phyloP scores from a whole-genome alignment of 1,284 basidiomycete species.

The Spongispora temasekensis region DNA sequence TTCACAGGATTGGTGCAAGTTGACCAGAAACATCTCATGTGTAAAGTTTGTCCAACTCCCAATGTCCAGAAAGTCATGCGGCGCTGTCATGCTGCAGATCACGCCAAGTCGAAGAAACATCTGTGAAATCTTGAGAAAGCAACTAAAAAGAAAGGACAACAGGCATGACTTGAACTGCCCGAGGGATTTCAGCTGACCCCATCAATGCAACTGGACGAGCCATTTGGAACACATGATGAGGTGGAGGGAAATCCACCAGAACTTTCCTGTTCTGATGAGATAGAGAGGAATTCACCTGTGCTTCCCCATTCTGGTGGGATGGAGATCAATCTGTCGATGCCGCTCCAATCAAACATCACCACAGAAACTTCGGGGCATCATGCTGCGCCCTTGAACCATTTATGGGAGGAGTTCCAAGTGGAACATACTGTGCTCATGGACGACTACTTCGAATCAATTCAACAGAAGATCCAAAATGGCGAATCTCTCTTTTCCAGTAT shows the following conservation, averaged over 20 bases:
- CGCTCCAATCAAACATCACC: background rate
- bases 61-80: background rate
- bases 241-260: background rate
- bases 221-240: too few relatives aligned
- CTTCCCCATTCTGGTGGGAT: too few relatives aligned
- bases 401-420: conserved; percentile 5
- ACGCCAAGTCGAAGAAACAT: too few relatives aligned
- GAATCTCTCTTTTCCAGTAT: conserved; percentile 2
- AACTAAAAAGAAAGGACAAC: too few relatives aligned
- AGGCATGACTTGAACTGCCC: too few relatives aligned
- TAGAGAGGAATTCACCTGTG: too few relatives aligned
- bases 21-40: background rate
- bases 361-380: background rate
- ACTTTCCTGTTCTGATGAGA: too few relatives aligned
- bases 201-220: too few relatives aligned
- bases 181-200: too few relatives aligned
- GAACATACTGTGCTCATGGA: background rate
- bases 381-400: background rate
- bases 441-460: background rate
- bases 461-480: too few relatives aligned
- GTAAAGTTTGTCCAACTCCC: background rate
- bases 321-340: background rate
- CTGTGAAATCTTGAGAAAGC: too few relatives aligned
- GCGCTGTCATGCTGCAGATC: background rate
- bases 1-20: background rate